Percentiles rank a stretch among this genome's conserved stretches.
Conservation (phyloP, 139 green algal species). For the Chlamydomonas sp. region DNA sequence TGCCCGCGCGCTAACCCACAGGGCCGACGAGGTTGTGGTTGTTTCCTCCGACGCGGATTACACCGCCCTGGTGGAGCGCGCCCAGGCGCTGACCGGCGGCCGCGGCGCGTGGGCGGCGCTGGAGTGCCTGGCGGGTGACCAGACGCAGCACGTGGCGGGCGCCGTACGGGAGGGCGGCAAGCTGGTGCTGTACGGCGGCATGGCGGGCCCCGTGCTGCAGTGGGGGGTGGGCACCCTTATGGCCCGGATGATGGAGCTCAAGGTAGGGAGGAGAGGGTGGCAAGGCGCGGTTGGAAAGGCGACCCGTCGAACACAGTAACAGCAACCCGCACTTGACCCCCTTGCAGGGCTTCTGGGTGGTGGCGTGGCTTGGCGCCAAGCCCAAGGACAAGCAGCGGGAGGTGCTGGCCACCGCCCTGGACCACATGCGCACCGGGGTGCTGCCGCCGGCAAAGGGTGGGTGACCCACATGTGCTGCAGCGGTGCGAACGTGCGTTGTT, state of each 20-base stretch:
- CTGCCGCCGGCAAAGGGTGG: too few species aligned
- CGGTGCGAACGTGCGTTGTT: too few species aligned
- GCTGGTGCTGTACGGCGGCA: slow-evolving; percentile 32
- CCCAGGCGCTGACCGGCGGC: slow-evolving; percentile 9
- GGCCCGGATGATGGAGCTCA: neutral
- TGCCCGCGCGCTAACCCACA: neutral
- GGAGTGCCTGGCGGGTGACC: neutral
- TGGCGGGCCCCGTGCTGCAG: neutral
- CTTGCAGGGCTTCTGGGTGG: too few species aligned
- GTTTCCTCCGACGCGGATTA: neutral
- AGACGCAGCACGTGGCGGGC: neutral
- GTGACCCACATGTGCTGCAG: too few species aligned
- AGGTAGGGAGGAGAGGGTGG: neutral
- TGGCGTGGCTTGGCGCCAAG: too few species aligned
- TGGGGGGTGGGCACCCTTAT: neutral
- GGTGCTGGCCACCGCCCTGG: too few species aligned
- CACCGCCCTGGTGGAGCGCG: neutral
- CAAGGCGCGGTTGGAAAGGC: too few species aligned
- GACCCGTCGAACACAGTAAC: too few species aligned
- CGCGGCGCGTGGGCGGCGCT: slow-evolving; percentile 26
- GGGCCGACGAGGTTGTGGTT: slow-evolving; percentile 3
- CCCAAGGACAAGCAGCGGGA: too few species aligned
- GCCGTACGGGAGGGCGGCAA: neutral
- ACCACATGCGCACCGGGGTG: too few species aligned
- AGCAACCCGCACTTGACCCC: neutral